A percentile compares a stretch with the other conserved stretches of the same genome.
Evolutionary conservation across 768 basidiomycete species (phyloP).

Genomic region (Russula sp.): DNA sequence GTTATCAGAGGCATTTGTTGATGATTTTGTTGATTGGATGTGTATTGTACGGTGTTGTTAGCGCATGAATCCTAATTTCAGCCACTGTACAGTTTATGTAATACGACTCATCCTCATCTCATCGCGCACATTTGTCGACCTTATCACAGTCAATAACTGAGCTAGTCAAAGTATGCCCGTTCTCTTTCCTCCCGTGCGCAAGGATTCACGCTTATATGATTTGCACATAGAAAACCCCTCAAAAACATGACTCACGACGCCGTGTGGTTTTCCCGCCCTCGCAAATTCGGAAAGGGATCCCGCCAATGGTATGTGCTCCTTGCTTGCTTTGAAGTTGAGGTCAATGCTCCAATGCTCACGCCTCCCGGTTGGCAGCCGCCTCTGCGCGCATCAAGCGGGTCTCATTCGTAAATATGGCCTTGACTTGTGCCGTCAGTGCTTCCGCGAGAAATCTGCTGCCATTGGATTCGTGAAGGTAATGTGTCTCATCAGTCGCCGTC

Average conservation of each 20-base stretch:
- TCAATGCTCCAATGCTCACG: slow-evolving; percentile 22
- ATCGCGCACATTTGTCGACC: no score
- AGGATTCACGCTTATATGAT: slow-evolving; percentile 12
- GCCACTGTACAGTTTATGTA: slow-evolving; percentile 30
- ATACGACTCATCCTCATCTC: not conserved
- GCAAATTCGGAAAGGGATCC: slow-evolving; percentile 93
- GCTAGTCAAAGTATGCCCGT: slow-evolving; percentile 10
- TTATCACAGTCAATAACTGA: not conserved
- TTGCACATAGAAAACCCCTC: slow-evolving; percentile 10
- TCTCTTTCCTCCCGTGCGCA: slow-evolving; percentile 1
- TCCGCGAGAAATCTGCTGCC: slow-evolving; percentile 91
- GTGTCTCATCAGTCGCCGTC: slow-evolving; percentile 12
- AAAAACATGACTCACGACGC: slow-evolving; percentile 94
- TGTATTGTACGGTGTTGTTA: not conserved
- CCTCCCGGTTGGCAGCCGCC: slow-evolving; percentile 56
- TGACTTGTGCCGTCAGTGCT: slow-evolving; percentile 97
- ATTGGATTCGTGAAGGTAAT: slow-evolving; percentile 94
- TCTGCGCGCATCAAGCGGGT: slow-evolving; percentile 96
- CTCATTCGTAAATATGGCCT: slow-evolving; percentile 96
- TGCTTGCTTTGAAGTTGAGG: not conserved
- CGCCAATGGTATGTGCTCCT: slow-evolving; percentile 76
- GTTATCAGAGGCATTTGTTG: not conserved
- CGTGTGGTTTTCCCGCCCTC: slow-evolving; percentile 95
- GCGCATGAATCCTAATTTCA: slow-evolving; percentile 16
- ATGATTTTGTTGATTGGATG: not conserved